Evolutionary conservation across 805 yeast genomes (phyloP).

Genomic region (Yamadazyma nakazawae): DNA sequence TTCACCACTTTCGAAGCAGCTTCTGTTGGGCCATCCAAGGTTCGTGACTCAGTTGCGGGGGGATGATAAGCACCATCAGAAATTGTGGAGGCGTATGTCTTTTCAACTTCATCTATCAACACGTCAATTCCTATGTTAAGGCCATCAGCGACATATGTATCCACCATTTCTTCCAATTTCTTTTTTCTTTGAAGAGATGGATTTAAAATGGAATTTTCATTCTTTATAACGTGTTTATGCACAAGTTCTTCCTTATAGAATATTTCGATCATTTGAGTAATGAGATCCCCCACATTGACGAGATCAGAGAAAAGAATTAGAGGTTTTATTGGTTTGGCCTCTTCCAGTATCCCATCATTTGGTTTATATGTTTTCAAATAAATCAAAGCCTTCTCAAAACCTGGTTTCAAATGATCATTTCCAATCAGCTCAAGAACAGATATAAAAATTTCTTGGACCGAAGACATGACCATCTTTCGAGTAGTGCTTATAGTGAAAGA

Average conservation of each 20-base stretch:
- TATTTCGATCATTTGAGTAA: conserved; percentile 87
- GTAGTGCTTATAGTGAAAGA: conserved; percentile 33
- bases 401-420: conserved; percentile 72
- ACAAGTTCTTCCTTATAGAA: conserved; percentile 85
- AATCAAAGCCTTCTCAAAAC: conserved; percentile 76
- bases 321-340: conserved; percentile 62
- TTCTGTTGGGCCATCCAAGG: conserved; percentile 41
- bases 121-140: conserved; percentile 89
- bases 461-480: conserved; percentile 31
- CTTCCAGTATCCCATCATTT: conserved; percentile 22
- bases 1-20: conserved; percentile 65
- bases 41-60: conserved; percentile 35
- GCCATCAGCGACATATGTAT: conserved; percentile 89
- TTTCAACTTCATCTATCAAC: conserved; percentile 75
- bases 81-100: conserved; percentile 28
- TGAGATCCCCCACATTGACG: conserved; percentile 88
- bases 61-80: conserved; percentile 48
- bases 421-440: conserved; percentile 62
- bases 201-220: conserved; percentile 73
- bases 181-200: conserved; percentile 78
- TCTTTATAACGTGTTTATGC: conserved; percentile 54
- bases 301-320: conserved; percentile 82
- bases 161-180: conserved; percentile 74
- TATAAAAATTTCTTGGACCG: conserved; percentile 63
- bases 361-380: conserved; percentile 75